phyloP scores from a whole-genome alignment of 352 stramenopile genomes.

The Phytophthora pinifolia region DNA sequence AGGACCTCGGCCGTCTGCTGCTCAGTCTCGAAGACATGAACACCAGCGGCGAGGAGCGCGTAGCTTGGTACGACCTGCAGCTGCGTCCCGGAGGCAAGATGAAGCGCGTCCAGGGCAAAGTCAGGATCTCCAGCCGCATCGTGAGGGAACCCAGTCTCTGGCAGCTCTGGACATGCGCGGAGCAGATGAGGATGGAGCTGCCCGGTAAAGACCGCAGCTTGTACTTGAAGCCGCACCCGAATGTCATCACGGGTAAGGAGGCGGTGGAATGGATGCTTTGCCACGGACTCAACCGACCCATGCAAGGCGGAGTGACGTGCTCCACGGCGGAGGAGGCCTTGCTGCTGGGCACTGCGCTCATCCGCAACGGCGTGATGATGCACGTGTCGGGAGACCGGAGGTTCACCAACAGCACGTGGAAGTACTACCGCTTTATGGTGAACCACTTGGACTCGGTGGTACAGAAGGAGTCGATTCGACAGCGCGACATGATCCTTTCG shows the following conservation, averaged over 20 bases:
- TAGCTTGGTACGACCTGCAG: constrained; percentile 87
- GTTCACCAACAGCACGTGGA: constrained; percentile 83
- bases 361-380: constrained; percentile 69
- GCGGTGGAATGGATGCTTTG: constrained; percentile 85
- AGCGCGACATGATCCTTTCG: constrained; percentile 68
- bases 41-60: constrained; percentile 77
- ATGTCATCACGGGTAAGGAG: constrained; percentile 81
- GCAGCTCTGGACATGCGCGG: constrained; percentile 82
- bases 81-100: constrained; percentile 77
- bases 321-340: constrained; percentile 83
- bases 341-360: constrained; percentile 66
- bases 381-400: constrained; percentile 72
- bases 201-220: constrained; percentile 68
- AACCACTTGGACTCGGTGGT: constrained; percentile 61
- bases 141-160: constrained; percentile 79
- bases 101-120: constrained; percentile 84
- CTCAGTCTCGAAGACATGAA: constrained; percentile 85
- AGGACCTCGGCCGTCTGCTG: constrained; percentile 77
- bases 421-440: constrained; percentile 88
- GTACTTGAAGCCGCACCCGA: constrained; percentile 83
- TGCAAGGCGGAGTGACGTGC: constrained; percentile 83
- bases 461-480: constrained; percentile 51
- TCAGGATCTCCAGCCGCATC: constrained; percentile 84
- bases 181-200: constrained; percentile 83
- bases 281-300: constrained; percentile 81